Conservation (phyloP, 768 basidiomycete genomes). For the Termitomyces sp. region DNA sequence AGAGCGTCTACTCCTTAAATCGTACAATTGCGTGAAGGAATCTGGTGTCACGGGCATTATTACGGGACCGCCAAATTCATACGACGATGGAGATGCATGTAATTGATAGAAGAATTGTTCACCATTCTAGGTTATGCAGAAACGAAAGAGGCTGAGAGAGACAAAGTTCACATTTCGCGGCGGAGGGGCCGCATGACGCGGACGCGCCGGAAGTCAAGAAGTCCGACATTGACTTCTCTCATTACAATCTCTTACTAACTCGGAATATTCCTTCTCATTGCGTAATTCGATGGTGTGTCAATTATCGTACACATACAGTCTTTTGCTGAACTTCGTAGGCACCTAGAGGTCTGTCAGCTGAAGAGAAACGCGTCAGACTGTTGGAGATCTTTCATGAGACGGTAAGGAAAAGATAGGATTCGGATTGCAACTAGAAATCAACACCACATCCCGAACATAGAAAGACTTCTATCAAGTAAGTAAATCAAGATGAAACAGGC, state of each 20-base stretch:
- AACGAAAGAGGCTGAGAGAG: not conserved
- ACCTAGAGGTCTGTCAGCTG: conserved; percentile 78
- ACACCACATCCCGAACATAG: conserved; percentile 26
- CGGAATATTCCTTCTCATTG: not conserved
- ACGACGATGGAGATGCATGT: not conserved
- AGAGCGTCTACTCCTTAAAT: conserved; percentile 28
- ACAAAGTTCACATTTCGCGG: not conserved
- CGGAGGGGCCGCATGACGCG: not conserved
- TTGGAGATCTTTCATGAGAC: conserved; percentile 93
- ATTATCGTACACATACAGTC: not conserved
- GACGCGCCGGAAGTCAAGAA: not conserved
- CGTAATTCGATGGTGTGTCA: conserved; percentile 3
- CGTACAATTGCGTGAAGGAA: conserved; percentile 28
- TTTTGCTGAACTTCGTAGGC: conserved; percentile 33
- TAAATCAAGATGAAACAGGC: not conserved
- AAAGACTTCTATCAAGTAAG: conserved; percentile 77
- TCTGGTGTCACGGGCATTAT: conserved; percentile 13
- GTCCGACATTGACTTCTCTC: not conserved
- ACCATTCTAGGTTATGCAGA: too few relatives aligned
- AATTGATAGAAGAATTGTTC: not conserved
- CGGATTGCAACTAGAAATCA: not conserved
- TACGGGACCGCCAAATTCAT: conserved; percentile 27
- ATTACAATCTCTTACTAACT: not conserved
- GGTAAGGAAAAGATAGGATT: conserved; percentile 29
- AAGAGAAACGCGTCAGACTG: conserved; percentile 86